Evolutionary conservation across 2,329 filamentous ascomycete species (phyloP).

Genomic region (Verticillium isaacii): DNA sequence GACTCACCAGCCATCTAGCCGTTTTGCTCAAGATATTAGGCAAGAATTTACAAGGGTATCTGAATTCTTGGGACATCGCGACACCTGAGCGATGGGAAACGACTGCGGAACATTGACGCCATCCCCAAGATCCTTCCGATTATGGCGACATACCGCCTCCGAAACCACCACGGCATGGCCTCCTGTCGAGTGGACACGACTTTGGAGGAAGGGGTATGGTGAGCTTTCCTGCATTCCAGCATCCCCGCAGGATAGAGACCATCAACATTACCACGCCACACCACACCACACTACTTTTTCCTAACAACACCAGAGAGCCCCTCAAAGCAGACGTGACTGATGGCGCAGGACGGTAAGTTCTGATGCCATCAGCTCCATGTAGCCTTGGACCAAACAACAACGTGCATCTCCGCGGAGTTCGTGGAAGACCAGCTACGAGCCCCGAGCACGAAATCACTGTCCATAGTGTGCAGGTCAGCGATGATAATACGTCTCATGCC

Average conservation of each 20-base stretch:
- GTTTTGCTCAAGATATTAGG: neutral
- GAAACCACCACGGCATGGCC: neutral
- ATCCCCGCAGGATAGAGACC: neutral
- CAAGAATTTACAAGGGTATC: neutral
- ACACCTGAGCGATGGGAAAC: neutral
- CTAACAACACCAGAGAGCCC: neutral
- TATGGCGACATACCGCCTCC: neutral
- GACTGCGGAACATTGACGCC: neutral
- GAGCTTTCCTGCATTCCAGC: too few species aligned
- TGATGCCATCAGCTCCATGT: neutral
- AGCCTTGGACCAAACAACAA: neutral
- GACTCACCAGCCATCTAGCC: neutral
- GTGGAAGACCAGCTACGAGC: neutral
- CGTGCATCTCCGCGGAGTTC: neutral
- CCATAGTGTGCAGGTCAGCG: neutral
- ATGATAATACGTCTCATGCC: conserved; percentile 2
- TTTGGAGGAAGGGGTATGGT: neutral
- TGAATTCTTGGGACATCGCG: neutral
- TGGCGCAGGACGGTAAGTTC: neutral
- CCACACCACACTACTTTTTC: too few species aligned
- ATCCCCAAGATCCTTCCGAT: neutral
- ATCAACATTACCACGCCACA: neutral
- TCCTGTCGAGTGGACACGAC: neutral
- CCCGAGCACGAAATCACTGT: neutral
- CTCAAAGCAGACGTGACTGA: neutral